Evolutionary conservation across 176 grass and related monocot genomes (phyloP), one percentile per base, ranked within the genome.

Genomic region (Carex cristatella): DNA sequence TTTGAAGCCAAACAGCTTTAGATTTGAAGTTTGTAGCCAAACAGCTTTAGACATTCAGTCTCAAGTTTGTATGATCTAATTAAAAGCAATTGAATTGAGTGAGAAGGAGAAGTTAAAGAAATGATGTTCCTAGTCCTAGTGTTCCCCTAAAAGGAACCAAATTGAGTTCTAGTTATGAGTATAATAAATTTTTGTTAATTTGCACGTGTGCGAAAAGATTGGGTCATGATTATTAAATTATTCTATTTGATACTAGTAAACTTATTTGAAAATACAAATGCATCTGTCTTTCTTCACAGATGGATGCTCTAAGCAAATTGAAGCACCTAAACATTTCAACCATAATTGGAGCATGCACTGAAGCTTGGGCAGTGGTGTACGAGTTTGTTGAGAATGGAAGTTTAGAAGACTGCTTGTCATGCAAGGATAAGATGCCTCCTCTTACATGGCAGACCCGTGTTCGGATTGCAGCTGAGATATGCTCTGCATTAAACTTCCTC

Each of bases 371-470:
- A 14, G 81, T 95, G 1, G 83, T 92, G 40, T 95, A 95, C 14
- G 93, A 95, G 82, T 82, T 89, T 58, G 85, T 95, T 37, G 70
- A 90, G 32, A 86, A 90, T 42, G 87, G 89, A 79, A 92, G 85
- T 31, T 91, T 95, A 69, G 56, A 35, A 75, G 87, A 95, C 6
- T 58, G 48, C 62, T 87, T 92, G 23, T 67, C 85, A 68, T 57
- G 46, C 75, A 79, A 79, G 19, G 75, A 79, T 51, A 79, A 79
- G 19, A 28, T 19, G 3, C 18, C 30, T 7, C 80, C 83, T 12
- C 94, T 93, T 38, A 18, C 55, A 32, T 93, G 94, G 91, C 86
- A 78, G 83, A 87, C 86, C 30, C 89, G 89, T 56, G 60, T 85
- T 46, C 62, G 89, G 60, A 88, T 95, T 73, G 82, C 90, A 4